These are phyloP conservation scores for Penicillium verhagenii DNA, from an alignment of 495 filamentous ascomycete genomes.

Conservation along the genomic window DNA sequence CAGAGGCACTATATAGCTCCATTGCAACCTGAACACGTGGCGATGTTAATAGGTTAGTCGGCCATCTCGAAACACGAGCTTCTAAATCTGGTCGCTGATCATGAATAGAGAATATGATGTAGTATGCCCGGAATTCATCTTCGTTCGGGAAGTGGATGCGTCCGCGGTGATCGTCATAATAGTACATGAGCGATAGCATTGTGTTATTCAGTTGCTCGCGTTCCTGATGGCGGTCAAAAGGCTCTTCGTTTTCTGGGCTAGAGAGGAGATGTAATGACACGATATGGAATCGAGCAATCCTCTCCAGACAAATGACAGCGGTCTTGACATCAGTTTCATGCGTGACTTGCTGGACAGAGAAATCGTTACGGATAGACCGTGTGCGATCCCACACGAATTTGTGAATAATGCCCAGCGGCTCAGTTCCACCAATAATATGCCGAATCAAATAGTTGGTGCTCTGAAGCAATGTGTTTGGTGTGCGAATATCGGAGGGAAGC, in stretches of 20 bases:
- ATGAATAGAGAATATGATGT: constrained; percentile 78
- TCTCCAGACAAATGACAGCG: constrained; percentile 79
- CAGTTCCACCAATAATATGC: constrained; percentile 63
- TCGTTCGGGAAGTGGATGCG: constrained; percentile 65
- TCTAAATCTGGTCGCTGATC: constrained; percentile 68
- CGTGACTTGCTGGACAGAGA: constrained; percentile 81
- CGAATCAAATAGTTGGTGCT: constrained; percentile 83
- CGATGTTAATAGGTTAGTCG: constrained; percentile 51
- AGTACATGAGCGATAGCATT: constrained; percentile 80
- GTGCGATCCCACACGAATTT: constrained; percentile 95
- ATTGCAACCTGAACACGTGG: constrained; percentile 62
- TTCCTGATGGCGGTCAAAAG: constrained; percentile 87
- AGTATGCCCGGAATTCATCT: constrained; percentile 86
- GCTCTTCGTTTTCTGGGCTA: constrained; percentile 58
- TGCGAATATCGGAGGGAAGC: constrained; percentile 87
- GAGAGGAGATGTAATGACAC: constrained; percentile 82
- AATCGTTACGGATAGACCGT: constrained; percentile 87
- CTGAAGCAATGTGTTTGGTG: constrained; percentile 67
- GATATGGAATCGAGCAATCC: constrained; percentile 89
- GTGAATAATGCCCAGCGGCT: constrained; percentile 67
- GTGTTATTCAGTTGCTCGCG: constrained; percentile 89
- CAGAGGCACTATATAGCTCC: constrained; percentile 65
- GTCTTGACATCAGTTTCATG: constrained; percentile 63
- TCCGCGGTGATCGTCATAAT: constrained; percentile 73
- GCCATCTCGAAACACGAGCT: constrained; percentile 73